phyloP scores from a whole-genome alignment of 352 stramenopile species.

The Thalassiosira hispida region DNA sequence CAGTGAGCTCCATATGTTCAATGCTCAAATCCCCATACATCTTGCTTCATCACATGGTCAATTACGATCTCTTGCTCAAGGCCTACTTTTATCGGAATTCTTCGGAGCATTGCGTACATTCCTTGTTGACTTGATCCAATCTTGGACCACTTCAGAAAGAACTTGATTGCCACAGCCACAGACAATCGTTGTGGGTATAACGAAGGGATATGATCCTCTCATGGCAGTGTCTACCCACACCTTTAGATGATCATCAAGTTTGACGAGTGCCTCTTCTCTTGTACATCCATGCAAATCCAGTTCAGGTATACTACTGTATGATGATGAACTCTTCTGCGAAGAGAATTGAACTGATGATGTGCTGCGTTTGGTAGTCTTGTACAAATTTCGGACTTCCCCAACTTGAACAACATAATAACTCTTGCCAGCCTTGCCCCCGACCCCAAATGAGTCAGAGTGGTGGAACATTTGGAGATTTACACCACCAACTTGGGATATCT shows the following conservation, averaged over 20 bases:
- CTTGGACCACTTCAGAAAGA: constrained; percentile 14
- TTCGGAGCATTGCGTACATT: constrained; percentile 23
- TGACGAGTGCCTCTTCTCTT: background rate
- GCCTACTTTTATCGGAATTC: background rate
- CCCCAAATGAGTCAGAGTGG: background rate
- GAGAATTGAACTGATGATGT: no score
- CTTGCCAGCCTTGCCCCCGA: background rate
- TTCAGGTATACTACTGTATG: background rate
- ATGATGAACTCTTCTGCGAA: background rate
- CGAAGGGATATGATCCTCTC: constrained; percentile 17
- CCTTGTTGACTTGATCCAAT: constrained; percentile 16
- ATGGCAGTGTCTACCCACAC: constrained; percentile 27
- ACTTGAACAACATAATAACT: background rate
- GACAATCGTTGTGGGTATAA: constrained; percentile 23
- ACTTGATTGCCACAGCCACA: constrained; percentile 27
- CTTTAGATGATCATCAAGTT: constrained; percentile 9
- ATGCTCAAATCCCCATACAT: no score
- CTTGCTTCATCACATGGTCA: no score
- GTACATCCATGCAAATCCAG: constrained; percentile 5
- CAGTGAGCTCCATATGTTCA: no score
- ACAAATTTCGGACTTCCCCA: constrained; percentile 1
- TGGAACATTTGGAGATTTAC: background rate
- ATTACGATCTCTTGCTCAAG: no score
- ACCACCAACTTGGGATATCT: background rate
- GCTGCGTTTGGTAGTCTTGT: constrained; percentile 7